Conservation (phyloP, 805 yeast species). For the Ogataea degrootiae region DNA sequence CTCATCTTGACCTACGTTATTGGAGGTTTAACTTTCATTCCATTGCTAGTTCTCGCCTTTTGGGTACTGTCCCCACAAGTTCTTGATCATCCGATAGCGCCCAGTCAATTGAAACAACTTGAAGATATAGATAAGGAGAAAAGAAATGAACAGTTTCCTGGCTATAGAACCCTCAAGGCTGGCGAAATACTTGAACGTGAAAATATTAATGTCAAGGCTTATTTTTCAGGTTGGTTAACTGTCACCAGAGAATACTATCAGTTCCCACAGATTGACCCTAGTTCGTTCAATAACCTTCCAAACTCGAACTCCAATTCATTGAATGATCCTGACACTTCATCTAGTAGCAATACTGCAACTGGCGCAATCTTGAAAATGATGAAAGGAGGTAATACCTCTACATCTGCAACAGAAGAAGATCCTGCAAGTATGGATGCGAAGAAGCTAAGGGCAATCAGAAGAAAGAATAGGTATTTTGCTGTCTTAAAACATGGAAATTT, state of each 20-base stretch:
- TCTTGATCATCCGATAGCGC: slow-evolving; percentile 19
- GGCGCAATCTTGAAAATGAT: slow-evolving; percentile 16
- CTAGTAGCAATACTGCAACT: background rate
- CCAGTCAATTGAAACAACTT: slow-evolving; percentile 19
- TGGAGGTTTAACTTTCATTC: slow-evolving; percentile 83
- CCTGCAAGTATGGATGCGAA: slow-evolving; percentile 32
- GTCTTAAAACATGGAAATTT: slow-evolving; percentile 83
- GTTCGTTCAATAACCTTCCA: slow-evolving; percentile 16
- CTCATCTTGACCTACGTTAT: slow-evolving; percentile 49
- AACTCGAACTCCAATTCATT: background rate
- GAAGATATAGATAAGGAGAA: slow-evolving; percentile 28
- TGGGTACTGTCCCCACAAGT: slow-evolving; percentile 36
- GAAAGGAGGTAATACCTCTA: slow-evolving; percentile 8
- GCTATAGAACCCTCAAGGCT: slow-evolving; percentile 40
- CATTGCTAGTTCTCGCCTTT: slow-evolving; percentile 42
- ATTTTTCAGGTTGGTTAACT: slow-evolving; percentile 71
- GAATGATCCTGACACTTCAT: background rate
- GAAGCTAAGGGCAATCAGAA: slow-evolving; percentile 35
- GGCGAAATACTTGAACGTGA: slow-evolving; percentile 60
- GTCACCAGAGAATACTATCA: slow-evolving; percentile 76
- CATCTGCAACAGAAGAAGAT: slow-evolving; percentile 9
- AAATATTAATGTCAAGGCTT: slow-evolving; percentile 59
- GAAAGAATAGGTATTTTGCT: slow-evolving; percentile 61
- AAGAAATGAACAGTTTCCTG: slow-evolving; percentile 22
- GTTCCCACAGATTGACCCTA: slow-evolving; percentile 36